Evolutionary conservation across 139 green algal genomes (phyloP).

Genomic region (Chlorella vulgaris): DNA sequence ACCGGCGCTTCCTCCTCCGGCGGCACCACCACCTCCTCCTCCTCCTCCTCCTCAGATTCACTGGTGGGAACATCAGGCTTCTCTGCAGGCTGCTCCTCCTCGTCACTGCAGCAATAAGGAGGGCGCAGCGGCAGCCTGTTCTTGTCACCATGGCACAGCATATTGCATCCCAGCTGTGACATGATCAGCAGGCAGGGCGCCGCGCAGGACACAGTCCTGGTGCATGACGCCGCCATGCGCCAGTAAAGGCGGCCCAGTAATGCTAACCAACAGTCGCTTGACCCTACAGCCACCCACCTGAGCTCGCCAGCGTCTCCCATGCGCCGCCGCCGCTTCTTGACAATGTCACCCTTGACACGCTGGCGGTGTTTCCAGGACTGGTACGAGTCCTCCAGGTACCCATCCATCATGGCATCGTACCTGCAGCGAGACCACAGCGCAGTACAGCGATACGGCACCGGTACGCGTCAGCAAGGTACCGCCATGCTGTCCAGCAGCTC

Average conservation of each 20-base stretch:
- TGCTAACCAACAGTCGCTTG: background rate
- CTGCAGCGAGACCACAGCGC: background rate
- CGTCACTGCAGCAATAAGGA: background rate
- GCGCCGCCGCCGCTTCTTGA: conserved; percentile 62
- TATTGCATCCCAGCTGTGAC: too few relatives aligned
- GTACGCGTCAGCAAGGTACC: too few relatives aligned
- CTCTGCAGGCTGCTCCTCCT: too few relatives aligned
- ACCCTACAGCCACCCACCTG: background rate
- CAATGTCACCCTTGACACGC: conserved; percentile 41
- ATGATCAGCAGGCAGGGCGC: background rate
- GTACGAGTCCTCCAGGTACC: conserved; percentile 88
- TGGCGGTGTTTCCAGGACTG: conserved; percentile 79
- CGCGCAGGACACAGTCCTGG: background rate
- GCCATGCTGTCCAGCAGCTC: too few relatives aligned
- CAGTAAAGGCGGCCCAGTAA: background rate
- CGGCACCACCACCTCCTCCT: too few relatives aligned
- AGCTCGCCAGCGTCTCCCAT: conserved; percentile 73
- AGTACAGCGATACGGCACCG: background rate
- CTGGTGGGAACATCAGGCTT: too few relatives aligned
- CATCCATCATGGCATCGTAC: conserved; percentile 85
- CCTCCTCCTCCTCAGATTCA: too few relatives aligned
- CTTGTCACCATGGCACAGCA: background rate
- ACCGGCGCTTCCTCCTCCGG: too few relatives aligned
- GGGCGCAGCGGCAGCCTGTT: too few relatives aligned
- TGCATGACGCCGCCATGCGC: too few relatives aligned